These are phyloP conservation scores for Alternaria ventricosa DNA, from an alignment of 2,329 filamentous ascomycete species.

Conservation along the genomic window DNA sequence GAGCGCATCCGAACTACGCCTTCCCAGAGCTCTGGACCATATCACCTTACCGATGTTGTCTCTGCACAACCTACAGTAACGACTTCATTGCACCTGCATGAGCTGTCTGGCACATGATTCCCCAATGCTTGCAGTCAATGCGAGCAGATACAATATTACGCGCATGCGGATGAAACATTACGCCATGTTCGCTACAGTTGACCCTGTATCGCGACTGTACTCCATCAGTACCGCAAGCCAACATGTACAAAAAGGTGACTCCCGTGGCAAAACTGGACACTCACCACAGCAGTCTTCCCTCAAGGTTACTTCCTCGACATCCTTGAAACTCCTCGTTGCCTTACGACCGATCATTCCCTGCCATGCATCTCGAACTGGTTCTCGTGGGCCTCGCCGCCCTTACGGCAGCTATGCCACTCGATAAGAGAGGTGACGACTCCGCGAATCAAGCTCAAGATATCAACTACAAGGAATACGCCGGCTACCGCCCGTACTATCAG, in stretches of 20 bases:
- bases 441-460: conserved; percentile 3
- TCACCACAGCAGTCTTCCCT: background rate
- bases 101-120: background rate
- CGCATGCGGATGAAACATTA: conserved; percentile 12
- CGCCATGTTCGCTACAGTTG: background rate
- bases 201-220: background rate
- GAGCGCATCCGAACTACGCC: background rate
- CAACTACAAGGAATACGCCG: conserved; percentile 4
- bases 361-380: conserved; percentile 23
- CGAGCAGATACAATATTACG: background rate
- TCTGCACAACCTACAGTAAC: background rate
- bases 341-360: background rate
- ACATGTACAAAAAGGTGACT: conserved; percentile 14
- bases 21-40: background rate
- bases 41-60: background rate
- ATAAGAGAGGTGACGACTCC: conserved; percentile 1
- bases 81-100: background rate
- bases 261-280: background rate
- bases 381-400: conserved; percentile 16
- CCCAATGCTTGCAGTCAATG: background rate
- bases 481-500: conserved; percentile 9
- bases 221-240: background rate
- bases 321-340: background rate
- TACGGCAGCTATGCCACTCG: conserved; percentile 17
- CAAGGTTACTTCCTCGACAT: background rate